Conservation (phyloP, 192 early-diverging fungal species). For the Lobulomyces angularis region DNA sequence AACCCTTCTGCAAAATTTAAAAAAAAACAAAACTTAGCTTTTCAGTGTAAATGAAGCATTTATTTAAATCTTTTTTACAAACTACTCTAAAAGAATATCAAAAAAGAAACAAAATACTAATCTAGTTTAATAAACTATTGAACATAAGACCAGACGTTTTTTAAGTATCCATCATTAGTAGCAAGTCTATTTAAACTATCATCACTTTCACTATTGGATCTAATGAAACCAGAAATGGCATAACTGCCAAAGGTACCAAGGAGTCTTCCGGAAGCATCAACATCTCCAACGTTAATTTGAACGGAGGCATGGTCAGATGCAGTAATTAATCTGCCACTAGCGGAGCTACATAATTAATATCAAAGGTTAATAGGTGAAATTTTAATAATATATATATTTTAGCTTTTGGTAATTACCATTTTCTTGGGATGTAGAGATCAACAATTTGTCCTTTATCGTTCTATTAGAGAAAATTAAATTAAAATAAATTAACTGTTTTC, state of each 20-base stretch:
- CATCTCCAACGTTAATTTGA: constrained; percentile 93
- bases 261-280: constrained; percentile 69
- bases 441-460: constrained; percentile 32
- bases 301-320: constrained; percentile 98
- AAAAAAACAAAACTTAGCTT: too few relatives aligned
- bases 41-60: too few relatives aligned
- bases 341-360: constrained; percentile 49
- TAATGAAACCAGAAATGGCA: constrained; percentile 85
- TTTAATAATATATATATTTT: constrained; percentile 5
- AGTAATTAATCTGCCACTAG: constrained; percentile 93
- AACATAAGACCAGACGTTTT: too few relatives aligned
- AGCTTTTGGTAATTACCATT: constrained; percentile 56
- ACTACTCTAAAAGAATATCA: too few relatives aligned
- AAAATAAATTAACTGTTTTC: too few relatives aligned
- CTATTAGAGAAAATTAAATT: constrained; percentile 1
- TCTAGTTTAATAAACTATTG: too few relatives aligned
- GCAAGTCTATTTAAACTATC: constrained; percentile 95
- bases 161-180: constrained; percentile 50
- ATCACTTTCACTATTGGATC: constrained; percentile 80
- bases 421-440: constrained; percentile 91
- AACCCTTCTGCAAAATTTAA: too few relatives aligned
- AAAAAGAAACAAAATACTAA: too few relatives aligned
- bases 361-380: constrained; percentile 3
- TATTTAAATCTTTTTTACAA: too few relatives aligned
- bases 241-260: constrained; percentile 70